phyloP scores from a whole-genome alignment of 2,329 filamentous ascomycete genomes.

The Fusarium foetens region DNA sequence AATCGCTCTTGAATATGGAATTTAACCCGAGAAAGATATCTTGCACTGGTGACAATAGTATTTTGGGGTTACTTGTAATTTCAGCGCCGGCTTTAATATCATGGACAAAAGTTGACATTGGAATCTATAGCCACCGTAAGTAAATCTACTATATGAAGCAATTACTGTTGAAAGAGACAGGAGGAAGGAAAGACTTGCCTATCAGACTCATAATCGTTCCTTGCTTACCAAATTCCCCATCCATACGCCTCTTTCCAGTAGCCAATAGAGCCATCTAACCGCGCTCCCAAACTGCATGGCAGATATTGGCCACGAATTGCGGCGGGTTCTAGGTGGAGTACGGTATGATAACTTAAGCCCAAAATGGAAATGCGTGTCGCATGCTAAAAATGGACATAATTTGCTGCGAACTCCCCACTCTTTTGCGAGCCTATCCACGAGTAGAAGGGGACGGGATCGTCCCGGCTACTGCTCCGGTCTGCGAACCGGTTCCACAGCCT shows the following conservation, averaged over 20 bases:
- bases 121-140: neutral
- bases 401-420: neutral
- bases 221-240: neutral
- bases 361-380: neutral
- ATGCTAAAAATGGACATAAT: neutral
- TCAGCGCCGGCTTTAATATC: neutral
- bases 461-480: neutral
- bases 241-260: neutral
- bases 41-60: neutral
- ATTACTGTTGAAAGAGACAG: neutral
- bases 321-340: neutral
- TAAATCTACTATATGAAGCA: neutral
- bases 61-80: no score
- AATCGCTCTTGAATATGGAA: neutral
- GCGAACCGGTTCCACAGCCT: neutral
- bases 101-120: neutral
- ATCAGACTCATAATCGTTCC: neutral
- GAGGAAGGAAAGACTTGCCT: fast-evolving
- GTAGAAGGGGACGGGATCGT: neutral
- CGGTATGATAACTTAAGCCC: neutral
- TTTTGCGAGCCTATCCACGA: neutral
- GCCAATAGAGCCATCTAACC: no score
- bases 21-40: neutral
- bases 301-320: neutral
- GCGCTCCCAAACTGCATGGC: no score